Evolutionary conservation across 225 moss, liverwort and hornwort species (phyloP).

Genomic region (Climacium dendroides): DNA sequence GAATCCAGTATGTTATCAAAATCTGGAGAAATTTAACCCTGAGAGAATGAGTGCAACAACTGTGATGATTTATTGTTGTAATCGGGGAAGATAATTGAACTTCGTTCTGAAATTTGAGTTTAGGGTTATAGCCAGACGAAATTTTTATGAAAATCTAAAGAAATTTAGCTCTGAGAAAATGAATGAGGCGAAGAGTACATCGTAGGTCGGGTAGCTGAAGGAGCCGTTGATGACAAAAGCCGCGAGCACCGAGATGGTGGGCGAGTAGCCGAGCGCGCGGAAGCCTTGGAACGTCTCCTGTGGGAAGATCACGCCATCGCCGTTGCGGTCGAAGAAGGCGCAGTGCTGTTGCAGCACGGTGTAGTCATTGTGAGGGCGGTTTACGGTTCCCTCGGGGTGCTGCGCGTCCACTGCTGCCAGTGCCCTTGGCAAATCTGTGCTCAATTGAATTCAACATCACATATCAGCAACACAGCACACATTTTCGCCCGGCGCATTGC

Average conservation of each 20-base stretch:
- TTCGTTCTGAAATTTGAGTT: not conserved
- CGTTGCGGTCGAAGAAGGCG: conserved; percentile 31
- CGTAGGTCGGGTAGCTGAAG: conserved; percentile 43
- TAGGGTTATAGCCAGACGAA: no score
- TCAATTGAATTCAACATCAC: not conserved
- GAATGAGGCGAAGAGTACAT: not conserved
- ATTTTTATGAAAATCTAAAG: not conserved
- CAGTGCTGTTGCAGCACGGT: conserved; percentile 41
- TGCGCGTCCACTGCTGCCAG: conserved; percentile 36
- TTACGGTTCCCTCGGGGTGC: conserved; percentile 42
- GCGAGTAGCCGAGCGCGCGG: conserved; percentile 24
- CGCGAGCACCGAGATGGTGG: conserved; percentile 21
- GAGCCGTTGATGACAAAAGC: conserved; percentile 18
- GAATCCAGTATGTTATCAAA: no score
- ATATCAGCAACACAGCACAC: not conserved
- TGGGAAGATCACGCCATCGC: conserved; percentile 36
- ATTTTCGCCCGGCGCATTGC: not conserved
- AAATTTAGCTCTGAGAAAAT: not conserved
- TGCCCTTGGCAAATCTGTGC: conserved; percentile 45
- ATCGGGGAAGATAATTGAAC: not conserved
- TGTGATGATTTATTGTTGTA: not conserved
- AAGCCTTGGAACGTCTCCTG: conserved; percentile 22
- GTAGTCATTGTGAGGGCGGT: conserved; percentile 28
- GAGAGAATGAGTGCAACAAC: not conserved
- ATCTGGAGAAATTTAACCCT: not conserved